These are phyloP conservation scores for Zea mays DNA, from an alignment of 176 grass and related monocot species.

Conservation along the genomic window DNA sequence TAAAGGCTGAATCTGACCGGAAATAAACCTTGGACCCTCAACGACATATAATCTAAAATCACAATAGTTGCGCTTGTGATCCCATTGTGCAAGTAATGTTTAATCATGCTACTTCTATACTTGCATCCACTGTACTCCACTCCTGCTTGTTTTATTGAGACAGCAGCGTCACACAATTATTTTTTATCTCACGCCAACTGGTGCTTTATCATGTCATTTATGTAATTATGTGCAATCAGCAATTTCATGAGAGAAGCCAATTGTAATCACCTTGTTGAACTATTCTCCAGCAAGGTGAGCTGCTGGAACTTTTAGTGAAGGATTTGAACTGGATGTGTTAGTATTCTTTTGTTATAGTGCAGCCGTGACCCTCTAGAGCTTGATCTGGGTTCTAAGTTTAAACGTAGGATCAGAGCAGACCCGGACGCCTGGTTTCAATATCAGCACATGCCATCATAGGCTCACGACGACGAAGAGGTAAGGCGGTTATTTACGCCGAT, in stretches of 20 bases:
- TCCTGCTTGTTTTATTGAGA: conserved; percentile 24
- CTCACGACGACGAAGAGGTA: neutral
- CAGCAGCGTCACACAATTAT: neutral
- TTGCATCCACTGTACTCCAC: neutral
- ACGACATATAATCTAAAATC: conserved; percentile 5
- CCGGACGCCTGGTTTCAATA: neutral
- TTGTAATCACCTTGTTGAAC: neutral
- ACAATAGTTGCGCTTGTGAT: conserved; percentile 3
- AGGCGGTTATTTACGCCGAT: neutral
- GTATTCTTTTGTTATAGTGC: neutral
- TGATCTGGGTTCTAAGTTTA: neutral
- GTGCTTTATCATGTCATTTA: neutral
- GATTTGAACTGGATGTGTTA: neutral
- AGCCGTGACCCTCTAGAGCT: too few relatives aligned
- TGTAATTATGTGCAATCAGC: neutral
- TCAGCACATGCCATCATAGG: neutral
- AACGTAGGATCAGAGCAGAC: conserved; percentile 9
- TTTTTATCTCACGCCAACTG: conserved; percentile 5
- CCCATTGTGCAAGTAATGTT: conserved; percentile 2
- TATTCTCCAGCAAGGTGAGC: conserved; percentile 5
- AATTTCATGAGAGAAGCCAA: neutral
- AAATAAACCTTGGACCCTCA: conserved; percentile 27
- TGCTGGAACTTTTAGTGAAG: neutral
- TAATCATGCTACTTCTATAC: conserved; percentile 23
- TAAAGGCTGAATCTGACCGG: neutral